Evolutionary conservation across 768 basidiomycete species (phyloP).

Genomic region (Trametes gibbosa): DNA sequence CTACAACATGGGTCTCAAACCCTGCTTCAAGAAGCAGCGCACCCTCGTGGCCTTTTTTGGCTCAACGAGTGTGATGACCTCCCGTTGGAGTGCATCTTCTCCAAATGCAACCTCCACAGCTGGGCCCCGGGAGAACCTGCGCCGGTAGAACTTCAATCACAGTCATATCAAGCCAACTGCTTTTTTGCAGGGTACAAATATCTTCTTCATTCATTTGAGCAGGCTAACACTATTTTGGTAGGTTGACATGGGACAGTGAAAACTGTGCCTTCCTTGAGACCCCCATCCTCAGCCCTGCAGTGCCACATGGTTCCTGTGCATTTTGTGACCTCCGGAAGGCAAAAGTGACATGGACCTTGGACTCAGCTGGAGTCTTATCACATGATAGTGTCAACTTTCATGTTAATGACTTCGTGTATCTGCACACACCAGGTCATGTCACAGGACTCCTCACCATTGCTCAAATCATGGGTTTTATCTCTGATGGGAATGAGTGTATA

Average conservation of each 20-base stretch:
- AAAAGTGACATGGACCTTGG: conserved; percentile 25
- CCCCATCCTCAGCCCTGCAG: conserved; percentile 20
- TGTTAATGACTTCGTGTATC: conserved; percentile 58
- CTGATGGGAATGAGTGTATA: conserved; percentile 20
- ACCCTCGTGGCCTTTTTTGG: conserved; percentile 57
- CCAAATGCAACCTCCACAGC: conserved; percentile 51
- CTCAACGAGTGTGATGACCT: conserved; percentile 57
- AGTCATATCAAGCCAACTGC: conserved; percentile 36
- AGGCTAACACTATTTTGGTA: conserved; percentile 23
- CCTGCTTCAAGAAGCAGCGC: conserved; percentile 61
- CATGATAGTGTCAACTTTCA: conserved; percentile 52
- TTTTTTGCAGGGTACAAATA: conserved; percentile 56
- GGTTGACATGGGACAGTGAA: conserved; percentile 51
- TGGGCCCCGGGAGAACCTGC: conserved; percentile 44
- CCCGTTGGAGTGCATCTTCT: conserved; percentile 51
- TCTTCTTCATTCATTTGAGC: not conserved
- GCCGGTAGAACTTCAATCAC: conserved; percentile 39
- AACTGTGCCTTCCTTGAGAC: conserved; percentile 46
- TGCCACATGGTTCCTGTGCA: conserved; percentile 39
- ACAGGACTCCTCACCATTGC: conserved; percentile 47
- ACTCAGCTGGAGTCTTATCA: conserved; percentile 36
- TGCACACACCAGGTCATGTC: conserved; percentile 33
- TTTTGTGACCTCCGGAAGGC: conserved; percentile 42
- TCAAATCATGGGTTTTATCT: conserved; percentile 46
- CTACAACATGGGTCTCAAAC: conserved; percentile 64